Conservation (phyloP, 192 early-diverging fungal species). For the Coemansia sp. region DNA sequence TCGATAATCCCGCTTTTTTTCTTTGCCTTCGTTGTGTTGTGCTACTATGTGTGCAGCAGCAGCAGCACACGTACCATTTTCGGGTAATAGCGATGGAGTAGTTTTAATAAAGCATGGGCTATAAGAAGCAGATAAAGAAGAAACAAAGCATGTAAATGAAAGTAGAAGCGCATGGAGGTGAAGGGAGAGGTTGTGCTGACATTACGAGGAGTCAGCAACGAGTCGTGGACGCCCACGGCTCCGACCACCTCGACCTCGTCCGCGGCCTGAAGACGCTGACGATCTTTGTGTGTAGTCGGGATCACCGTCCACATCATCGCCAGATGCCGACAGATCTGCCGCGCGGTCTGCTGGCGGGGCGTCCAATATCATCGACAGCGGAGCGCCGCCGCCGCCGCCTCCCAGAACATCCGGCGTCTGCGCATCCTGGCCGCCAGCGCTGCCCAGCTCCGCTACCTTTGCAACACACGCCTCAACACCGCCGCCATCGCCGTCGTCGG, state of each 20-base stretch:
- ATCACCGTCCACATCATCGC: slow-evolving; percentile 28
- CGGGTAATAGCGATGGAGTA: too few species aligned
- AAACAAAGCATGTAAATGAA: neutral
- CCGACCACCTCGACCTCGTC: slow-evolving; percentile 42
- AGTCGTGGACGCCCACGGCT: slow-evolving; percentile 20
- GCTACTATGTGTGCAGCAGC: too few species aligned
- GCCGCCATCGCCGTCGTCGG: slow-evolving; percentile 64
- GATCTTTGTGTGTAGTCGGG: slow-evolving; percentile 20
- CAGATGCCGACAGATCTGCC: slow-evolving; percentile 28
- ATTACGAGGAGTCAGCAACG: neutral
- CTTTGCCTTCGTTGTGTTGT: too few species aligned
- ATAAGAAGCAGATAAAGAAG: too few species aligned
- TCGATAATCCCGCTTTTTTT: too few species aligned
- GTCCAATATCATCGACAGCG: slow-evolving; percentile 50
- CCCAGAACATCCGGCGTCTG: slow-evolving; percentile 22
- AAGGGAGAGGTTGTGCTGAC: neutral
- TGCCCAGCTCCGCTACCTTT: slow-evolving; percentile 41
- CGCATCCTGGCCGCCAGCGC: neutral
- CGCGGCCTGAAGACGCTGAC: slow-evolving; percentile 21
- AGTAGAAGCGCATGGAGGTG: neutral
- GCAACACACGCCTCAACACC: slow-evolving; percentile 43
- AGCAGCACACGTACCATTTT: too few species aligned
- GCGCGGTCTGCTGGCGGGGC: slow-evolving; percentile 20
- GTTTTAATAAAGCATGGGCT: too few species aligned
- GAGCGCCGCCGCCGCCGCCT: slow-evolving; percentile 52